Base-by-base conservation (phyloP, 257 asterid genomes). In the Solanum piurae region DNA sequence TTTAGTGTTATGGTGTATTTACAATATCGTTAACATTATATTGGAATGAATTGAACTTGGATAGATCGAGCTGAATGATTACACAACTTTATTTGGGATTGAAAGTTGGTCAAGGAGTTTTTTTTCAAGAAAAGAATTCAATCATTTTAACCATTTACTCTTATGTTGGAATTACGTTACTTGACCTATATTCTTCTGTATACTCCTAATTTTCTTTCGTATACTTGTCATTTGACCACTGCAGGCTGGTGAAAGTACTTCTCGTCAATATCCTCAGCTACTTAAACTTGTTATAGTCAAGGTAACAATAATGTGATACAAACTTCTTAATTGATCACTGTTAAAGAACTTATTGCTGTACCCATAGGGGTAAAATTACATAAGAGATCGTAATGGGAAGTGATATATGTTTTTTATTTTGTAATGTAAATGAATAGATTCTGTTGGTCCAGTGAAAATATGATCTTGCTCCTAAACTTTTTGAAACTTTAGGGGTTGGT, bases 211-310 rank as follows among this genome's bases (percentile, higher is more conserved):
- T 29, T 37, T 42, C 52, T 42, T 85, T 13, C 2, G 83, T 42
- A 27, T 72, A 74, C 83, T 29, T 40, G 82, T 85, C 55, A 38
- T 64, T 79, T 86, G 13, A 36, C 23, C 82, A 55, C 31, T 76
- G 68, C 72, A 91, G 92, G 89, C 40, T 80, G 89, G 84, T 89
- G 84, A 68, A 42, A n/a, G 36, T 60, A 29, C 29, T 29, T 13
- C 5, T 60, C 55, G 7, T 21, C 87, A 73, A 18, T 88, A 86
- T 87, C 90, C 88, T 64, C 88, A 40, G 34, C 80, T 89, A 83
- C 55, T 91, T 62, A 49, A 79, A 68, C 89, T 89, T 42, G 74
- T 31, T 16, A 85, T 16, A 85, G 33, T 71, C 87, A 55, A 87
- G 91, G 93, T 91, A 90, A 4, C 4, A 13, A 40, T 77, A 4